Base-by-base conservation (phyloP, 1,284 basidiomycete species). In the Grifola frondosa region DNA sequence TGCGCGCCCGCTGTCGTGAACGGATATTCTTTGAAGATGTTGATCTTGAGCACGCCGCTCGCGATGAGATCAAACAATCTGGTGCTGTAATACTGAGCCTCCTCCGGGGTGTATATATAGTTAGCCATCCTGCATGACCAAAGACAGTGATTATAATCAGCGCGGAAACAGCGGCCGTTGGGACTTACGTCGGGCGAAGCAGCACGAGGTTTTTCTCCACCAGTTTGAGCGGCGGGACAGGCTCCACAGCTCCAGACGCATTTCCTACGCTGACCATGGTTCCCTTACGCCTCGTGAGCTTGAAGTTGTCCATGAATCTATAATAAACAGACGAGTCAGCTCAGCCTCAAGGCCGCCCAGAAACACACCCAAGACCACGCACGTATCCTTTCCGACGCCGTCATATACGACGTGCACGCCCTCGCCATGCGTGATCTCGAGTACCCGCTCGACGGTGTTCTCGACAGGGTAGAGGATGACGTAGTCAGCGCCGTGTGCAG, bases 301-400 rank as follows among this genome's bases (percentile, higher is more conserved):
- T 77, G 65, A 96, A 92, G 68, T 95, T 78, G 53, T 78, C 77
- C 51, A 92, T 84, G 65, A 91, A 95, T 7, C 88, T 90, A 49
- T 5, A 31, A 42, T 2, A 48, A 20, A 30, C 20, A 20, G 11
- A 34, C 31, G 11, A 21, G 20, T 37, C n/a, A 35, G 31, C 29
- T 41, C 6, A 7, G 10, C 30, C 30, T 19, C 13, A 3, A 34
- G 6, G 16, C 33, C 8, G n/a, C 15, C 26, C 6, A 24, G 22
- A 17, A 30, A 30, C 37, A 15, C 38, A 44, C 23, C 28, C 28
- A 25, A 24, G 29, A 16, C 7, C 3, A 72, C 84, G 46, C 62
- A 89, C 75, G 91, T 95, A 62, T 91, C 88, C 67, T 88, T 93
- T 8, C 96, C 96, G 19, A 99, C 92, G 31, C 95, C 94, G 63